These are phyloP conservation scores for Glebionis coronaria DNA, from an alignment of 129 eudicot genomes.

Conservation along the genomic window DNA sequence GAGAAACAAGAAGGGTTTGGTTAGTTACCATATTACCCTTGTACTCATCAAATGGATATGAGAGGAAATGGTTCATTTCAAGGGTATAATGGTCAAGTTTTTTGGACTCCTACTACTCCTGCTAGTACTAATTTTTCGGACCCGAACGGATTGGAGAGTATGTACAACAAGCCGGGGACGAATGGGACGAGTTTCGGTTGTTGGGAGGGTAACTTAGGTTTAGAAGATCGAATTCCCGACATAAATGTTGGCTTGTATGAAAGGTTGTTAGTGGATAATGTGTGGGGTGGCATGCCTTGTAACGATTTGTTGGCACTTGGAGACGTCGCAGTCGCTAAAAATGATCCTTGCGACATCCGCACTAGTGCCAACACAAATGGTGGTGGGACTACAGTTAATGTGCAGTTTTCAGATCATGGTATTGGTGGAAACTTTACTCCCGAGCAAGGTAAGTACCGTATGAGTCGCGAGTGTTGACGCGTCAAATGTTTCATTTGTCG, in stretches of 20 bases:
- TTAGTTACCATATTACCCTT: slow-evolving; percentile 29
- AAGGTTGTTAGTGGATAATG: slow-evolving; percentile 23
- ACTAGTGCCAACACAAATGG: slow-evolving; percentile 10
- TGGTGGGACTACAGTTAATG: background rate
- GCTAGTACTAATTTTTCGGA: slow-evolving; percentile 31
- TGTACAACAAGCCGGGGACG: background rate
- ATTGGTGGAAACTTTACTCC: background rate
- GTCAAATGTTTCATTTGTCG: background rate
- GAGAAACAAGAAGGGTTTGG: slow-evolving; percentile 17
- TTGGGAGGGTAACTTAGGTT: slow-evolving; percentile 20
- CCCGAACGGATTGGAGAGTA: slow-evolving; percentile 21
- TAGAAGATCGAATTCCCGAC: slow-evolving; percentile 13
- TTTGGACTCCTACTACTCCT: slow-evolving; percentile 60
- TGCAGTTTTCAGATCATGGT: slow-evolving; percentile 1
- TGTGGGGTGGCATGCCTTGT: slow-evolving; percentile 38
- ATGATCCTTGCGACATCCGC: background rate
- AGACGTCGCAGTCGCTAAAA: slow-evolving; percentile 29
- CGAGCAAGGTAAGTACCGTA: slow-evolving; percentile 25
- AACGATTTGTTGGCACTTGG: slow-evolving; percentile 52
- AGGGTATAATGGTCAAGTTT: slow-evolving; percentile 27
- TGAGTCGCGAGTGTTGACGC: background rate
- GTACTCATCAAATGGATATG: slow-evolving; percentile 32
- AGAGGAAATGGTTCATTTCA: slow-evolving; percentile 20
- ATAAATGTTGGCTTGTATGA: slow-evolving; percentile 12
- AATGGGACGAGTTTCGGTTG: slow-evolving; percentile 11